phyloP scores from a whole-genome alignment of 2,329 filamentous ascomycete species.

The Trichoderma atroviride region DNA sequence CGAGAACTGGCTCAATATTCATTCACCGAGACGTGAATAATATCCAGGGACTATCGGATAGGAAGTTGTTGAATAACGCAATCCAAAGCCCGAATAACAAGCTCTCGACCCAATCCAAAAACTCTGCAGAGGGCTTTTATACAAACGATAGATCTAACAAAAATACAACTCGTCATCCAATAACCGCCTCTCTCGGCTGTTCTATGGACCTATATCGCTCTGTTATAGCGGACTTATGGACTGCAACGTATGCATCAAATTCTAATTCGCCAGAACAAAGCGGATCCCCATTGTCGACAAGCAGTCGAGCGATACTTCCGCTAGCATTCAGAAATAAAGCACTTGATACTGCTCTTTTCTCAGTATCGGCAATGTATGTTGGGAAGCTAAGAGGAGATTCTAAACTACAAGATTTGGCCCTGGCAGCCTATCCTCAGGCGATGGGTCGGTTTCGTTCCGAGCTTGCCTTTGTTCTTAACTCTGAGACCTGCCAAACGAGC shows the following conservation, averaged over 20 bases:
- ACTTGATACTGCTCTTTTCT: neutral
- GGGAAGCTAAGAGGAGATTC: neutral
- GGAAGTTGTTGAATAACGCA: neutral
- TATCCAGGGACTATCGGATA: neutral
- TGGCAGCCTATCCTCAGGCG: neutral
- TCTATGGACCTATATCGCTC: conserved; percentile 8
- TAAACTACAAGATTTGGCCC: neutral
- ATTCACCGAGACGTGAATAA: neutral
- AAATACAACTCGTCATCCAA: neutral
- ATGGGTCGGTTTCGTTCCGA: neutral
- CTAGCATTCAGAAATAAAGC: neutral
- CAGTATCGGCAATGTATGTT: neutral
- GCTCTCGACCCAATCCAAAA: neutral
- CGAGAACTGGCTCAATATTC: neutral
- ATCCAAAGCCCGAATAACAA: neutral
- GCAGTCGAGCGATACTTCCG: neutral
- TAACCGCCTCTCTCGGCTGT: neutral
- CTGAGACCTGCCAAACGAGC: too few relatives aligned
- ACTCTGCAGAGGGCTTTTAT: neutral
- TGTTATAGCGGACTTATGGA: neutral
- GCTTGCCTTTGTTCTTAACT: neutral
- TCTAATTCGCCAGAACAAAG: neutral
- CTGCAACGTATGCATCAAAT: neutral
- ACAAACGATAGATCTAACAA: neutral
- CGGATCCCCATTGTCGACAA: neutral